Base-by-base conservation (phyloP, 2,329 filamentous ascomycete species). In the Sphaerulina vaccinii region DNA sequence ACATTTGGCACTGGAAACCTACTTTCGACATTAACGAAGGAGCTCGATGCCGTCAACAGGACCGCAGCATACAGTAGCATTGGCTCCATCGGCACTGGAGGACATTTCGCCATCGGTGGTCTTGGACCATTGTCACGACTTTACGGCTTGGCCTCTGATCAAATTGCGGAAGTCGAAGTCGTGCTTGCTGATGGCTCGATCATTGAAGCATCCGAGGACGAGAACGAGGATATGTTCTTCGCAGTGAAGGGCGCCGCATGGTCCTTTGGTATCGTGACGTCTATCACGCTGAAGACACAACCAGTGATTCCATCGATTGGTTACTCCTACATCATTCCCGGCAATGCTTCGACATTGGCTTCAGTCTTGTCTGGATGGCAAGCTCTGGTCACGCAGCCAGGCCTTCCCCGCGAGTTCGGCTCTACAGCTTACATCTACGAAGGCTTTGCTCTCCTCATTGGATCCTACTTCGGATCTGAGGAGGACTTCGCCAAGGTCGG, bases 141-240 rank as follows among this genome's bases (percentile, higher is more conserved):
- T 24, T 70, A 81, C 50, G 83, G 83, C 0, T 69, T 84, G 9
- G 72, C 72, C 0, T 74, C 79, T 39, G 78, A 79, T 63, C 72
- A 74, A 50, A 69, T 81, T 5, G 70, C 62, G 0, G 65, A 68
- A 1, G 70, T 63, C 5, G 64, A 64, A 3, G 61, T 75, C 0
- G 72, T 75, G 3, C 62, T 73, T 9, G 71, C 72, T 1, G 62
- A 71, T 44, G 72, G 72, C 0, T 54, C 53, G 5, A 58, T 72
- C 15, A 63, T 71, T 9, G 68, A 54, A 1, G 68, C 69, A 1
- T 77, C 75, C 1, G 64, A 55, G 19, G 43, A 49, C 9, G 37
- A 52, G n/a, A 43, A 60, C 27, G 33, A 55, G 1, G 62, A 65
- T 40, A 51, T 65, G 24, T 63, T 60, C 59, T 64, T 58, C 50